phyloP scores from a whole-genome alignment of 306 rosid genomes.

The Hippophae rhamnoides region DNA sequence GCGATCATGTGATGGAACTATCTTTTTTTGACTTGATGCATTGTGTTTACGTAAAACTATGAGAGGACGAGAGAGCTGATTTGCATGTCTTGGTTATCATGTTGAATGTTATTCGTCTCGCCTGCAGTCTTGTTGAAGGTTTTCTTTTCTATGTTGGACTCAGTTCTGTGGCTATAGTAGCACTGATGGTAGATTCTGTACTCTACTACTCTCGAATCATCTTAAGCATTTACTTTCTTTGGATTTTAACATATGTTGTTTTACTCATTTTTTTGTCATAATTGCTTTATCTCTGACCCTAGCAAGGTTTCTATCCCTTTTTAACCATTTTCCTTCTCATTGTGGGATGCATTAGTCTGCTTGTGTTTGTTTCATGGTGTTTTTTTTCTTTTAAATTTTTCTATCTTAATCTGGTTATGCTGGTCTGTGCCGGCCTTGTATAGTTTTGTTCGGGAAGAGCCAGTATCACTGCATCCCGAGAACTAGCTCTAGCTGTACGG shows the following conservation, averaged over 20 bases:
- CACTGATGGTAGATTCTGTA: conserved; percentile 25
- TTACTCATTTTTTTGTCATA: background rate
- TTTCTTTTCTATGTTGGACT: conserved; percentile 35
- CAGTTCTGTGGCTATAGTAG: conserved; percentile 21
- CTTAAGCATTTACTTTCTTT: conserved; percentile 14
- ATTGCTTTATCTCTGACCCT: background rate
- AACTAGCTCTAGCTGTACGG: conserved; percentile 28
- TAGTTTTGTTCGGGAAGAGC: conserved; percentile 37
- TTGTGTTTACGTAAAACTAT: conserved; percentile 3
- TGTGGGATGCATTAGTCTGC: background rate
- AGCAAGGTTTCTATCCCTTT: background rate
- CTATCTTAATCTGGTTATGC: conserved; percentile 20
- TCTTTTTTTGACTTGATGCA: conserved; percentile 4
- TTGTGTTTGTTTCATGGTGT: background rate
- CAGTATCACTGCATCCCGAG: conserved; percentile 37
- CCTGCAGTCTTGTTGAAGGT: conserved; percentile 34
- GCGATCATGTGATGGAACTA: conserved; percentile 2
- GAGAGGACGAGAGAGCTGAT: conserved; percentile 13
- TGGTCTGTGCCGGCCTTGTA: conserved; percentile 26
- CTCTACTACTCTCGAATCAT: conserved; percentile 9
- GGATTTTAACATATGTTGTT: conserved; percentile 8
- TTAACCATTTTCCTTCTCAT: background rate
- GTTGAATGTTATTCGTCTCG: conserved; percentile 25
- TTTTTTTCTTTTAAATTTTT: conserved; percentile 8
- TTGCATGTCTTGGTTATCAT: conserved; percentile 20